A percentile compares a stretch with the other conserved stretches of the same genome.
Conservation (phyloP, 2,329 filamentous ascomycete genomes). For the Phyllachora maydis region DNA sequence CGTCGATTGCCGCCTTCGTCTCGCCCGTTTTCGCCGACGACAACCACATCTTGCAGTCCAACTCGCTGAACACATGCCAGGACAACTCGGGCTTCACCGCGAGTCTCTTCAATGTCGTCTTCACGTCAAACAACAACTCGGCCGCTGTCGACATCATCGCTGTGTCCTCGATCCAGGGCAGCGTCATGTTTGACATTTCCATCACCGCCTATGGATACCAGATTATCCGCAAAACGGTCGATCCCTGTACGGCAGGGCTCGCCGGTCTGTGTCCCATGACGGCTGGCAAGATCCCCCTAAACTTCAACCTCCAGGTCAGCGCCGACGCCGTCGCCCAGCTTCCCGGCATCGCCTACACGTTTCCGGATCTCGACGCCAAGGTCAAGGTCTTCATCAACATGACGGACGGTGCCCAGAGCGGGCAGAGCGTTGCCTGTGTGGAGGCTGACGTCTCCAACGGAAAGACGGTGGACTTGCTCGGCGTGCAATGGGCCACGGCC, state of each 20-base stretch:
- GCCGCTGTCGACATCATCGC: constrained; percentile 58
- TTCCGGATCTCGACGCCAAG: constrained; percentile 78
- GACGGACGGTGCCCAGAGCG: constrained; percentile 26
- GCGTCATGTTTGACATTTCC: constrained; percentile 56
- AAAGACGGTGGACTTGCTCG: constrained; percentile 75
- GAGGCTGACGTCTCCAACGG: constrained; percentile 78
- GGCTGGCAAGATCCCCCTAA: constrained; percentile 58
- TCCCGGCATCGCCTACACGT: constrained; percentile 68
- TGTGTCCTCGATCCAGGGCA: constrained; percentile 63
- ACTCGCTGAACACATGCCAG: constrained; percentile 71
- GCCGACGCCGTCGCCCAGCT: constrained; percentile 38
- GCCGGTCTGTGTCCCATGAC: constrained; percentile 79
- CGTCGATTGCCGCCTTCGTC: constrained; percentile 19
- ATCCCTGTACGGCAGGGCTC: constrained; percentile 56
- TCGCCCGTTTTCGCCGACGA: constrained; percentile 28
- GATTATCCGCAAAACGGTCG: constrained; percentile 42
- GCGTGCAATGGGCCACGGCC: constrained; percentile 77
- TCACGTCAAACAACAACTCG: constrained; percentile 55
- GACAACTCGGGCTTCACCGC: constrained; percentile 70
- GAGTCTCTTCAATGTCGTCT: constrained; percentile 70
- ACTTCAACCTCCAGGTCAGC: constrained; percentile 45
- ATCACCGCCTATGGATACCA: constrained; percentile 70
- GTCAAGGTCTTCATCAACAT: constrained; percentile 67
- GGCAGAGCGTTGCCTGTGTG: constrained; percentile 58
- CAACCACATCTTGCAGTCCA: constrained; percentile 44